Conservation (phyloP, 495 filamentous ascomycete genomes). For the Gamarada debralockiae region DNA sequence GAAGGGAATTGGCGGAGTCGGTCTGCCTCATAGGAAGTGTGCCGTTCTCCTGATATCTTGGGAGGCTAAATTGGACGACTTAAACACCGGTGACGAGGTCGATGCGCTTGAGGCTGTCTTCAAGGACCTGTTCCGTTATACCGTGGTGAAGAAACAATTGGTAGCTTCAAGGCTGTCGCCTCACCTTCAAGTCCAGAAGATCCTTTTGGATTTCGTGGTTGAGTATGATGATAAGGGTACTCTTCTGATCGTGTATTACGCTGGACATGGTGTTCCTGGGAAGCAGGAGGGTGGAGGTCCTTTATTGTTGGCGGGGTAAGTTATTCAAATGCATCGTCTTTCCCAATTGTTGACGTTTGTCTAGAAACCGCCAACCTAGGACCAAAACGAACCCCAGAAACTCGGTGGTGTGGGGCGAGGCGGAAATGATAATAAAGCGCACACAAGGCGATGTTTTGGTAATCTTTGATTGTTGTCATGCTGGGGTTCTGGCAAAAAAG, state of each 20-base stretch:
- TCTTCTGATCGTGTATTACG: constrained; percentile 23
- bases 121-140: constrained; percentile 2
- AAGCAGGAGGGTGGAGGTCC: background rate
- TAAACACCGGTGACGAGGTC: constrained; percentile 1
- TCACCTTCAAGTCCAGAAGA: constrained; percentile 1
- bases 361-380: background rate
- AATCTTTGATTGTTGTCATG: constrained; percentile 24
- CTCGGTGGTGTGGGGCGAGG: constrained; percentile 8
- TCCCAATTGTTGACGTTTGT: background rate
- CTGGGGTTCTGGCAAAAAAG: background rate
- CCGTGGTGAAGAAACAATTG: background rate
- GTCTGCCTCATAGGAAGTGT: background rate
- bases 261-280: constrained; percentile 17
- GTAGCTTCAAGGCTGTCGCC: background rate
- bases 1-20: background rate
- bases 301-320: constrained; percentile 2
- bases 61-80: background rate
- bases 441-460: constrained; percentile 12
- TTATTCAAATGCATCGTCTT: background rate
- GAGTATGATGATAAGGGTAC: constrained; percentile 8
- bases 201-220: constrained; percentile 11
- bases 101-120: background rate
- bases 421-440: constrained; percentile 7
- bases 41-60: background rate
- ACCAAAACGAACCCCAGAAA: background rate